Evolutionary conservation across 768 basidiomycete genomes (phyloP).

Genomic region (Kwoniella shandongensis): DNA sequence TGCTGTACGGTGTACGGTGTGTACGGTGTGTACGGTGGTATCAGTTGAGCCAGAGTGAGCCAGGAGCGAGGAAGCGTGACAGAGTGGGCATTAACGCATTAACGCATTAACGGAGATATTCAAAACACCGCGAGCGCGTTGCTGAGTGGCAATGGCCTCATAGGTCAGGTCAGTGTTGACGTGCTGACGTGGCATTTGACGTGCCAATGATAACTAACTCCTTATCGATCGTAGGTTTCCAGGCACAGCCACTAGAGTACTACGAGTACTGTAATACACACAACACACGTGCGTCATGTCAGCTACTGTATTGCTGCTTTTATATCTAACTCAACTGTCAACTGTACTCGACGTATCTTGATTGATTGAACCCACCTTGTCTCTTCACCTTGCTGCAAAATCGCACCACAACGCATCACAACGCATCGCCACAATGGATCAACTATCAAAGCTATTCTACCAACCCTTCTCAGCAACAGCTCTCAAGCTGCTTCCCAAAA

Average conservation of each 20-base stretch:
- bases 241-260: too few relatives aligned
- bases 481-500: slow-evolving; percentile 34
- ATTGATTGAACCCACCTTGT: neutral
- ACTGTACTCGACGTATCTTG: slow-evolving; percentile 2
- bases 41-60: neutral
- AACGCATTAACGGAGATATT: too few relatives aligned
- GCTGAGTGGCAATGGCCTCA: too few relatives aligned
- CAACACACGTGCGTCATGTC: slow-evolving; percentile 15
- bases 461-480: slow-evolving; percentile 48
- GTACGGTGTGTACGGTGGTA: neutral
- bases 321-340: neutral
- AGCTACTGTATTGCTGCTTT: neutral
- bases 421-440: slow-evolving; percentile 2
- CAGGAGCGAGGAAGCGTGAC: slow-evolving; percentile 11
- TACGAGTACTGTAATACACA: too few relatives aligned
- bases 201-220: too few relatives aligned
- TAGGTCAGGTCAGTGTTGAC: too few relatives aligned
- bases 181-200: too few relatives aligned
- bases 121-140: too few relatives aligned
- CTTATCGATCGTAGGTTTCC: too few relatives aligned
- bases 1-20: too few relatives aligned
- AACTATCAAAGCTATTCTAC: slow-evolving; percentile 33
- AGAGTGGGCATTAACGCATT: too few relatives aligned
- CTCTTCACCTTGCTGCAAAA: neutral
- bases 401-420: too few relatives aligned